Conservation (phyloP, 345 rosid species). For the Lenwebbia sp. region DNA sequence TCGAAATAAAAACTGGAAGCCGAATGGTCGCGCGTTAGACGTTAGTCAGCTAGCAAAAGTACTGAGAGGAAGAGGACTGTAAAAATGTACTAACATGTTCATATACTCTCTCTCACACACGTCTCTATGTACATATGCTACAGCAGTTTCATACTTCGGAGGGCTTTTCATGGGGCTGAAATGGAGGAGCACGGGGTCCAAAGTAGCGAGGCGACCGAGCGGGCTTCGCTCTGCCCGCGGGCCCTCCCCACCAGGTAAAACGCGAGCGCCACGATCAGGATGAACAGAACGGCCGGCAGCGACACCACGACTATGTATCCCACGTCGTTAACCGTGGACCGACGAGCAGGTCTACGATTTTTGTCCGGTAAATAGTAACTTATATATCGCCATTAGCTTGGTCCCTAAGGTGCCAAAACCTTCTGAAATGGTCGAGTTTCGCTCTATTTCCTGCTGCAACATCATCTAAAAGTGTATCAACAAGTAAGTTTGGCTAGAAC, state of each 20-base stretch:
- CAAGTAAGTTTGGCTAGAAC: neutral
- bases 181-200: neutral
- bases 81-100: too few relatives aligned
- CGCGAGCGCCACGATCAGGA: slow-evolving; percentile 18
- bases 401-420: neutral
- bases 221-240: slow-evolving; percentile 3
- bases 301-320: slow-evolving; percentile 11
- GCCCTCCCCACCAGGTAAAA: slow-evolving; percentile 24
- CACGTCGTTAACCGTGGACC: neutral
- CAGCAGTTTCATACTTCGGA: neutral
- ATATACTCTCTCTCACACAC: neutral
- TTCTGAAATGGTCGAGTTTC: neutral
- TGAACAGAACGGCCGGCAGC: slow-evolving; percentile 10
- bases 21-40: too few relatives aligned
- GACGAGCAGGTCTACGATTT: neutral
- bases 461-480: neutral
- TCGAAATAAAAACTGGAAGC: too few relatives aligned
- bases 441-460: neutral
- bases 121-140: neutral
- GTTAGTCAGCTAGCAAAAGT: too few relatives aligned
- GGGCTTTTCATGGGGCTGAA: neutral
- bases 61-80: neutral
- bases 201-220: neutral
- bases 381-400: neutral
- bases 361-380: neutral